Evolutionary conservation across 192 early-diverging fungal species (phyloP).

Genomic region (Podila horticola): DNA sequence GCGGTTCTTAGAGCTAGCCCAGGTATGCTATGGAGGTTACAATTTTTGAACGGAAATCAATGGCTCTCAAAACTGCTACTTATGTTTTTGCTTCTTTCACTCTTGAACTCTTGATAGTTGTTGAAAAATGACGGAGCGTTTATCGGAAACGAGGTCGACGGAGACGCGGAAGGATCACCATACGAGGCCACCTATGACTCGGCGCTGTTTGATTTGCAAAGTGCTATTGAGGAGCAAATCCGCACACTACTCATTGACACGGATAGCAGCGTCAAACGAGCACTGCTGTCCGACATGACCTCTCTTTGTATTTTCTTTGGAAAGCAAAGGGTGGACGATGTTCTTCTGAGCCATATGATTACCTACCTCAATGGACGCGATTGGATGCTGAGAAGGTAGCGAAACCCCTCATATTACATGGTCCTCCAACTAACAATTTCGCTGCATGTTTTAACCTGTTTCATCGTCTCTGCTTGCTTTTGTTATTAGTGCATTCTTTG

Average conservation of each 20-base stretch:
- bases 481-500: conserved; percentile 85
- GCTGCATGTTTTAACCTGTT: neutral
- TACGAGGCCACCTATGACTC: conserved; percentile 78
- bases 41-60: too few relatives aligned
- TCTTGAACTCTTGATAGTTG: conserved; percentile 22
- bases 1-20: conserved; percentile 77
- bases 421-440: too few relatives aligned
- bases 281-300: conserved; percentile 84
- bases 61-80: too few relatives aligned
- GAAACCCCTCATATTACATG: neutral
- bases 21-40: conserved; percentile 50
- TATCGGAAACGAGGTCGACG: conserved; percentile 52
- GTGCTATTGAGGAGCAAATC: conserved; percentile 84
- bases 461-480: neutral
- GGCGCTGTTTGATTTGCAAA: conserved; percentile 77
- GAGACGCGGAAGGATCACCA: conserved; percentile 47
- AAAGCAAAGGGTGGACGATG: conserved; percentile 81
- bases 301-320: conserved; percentile 88
- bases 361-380: conserved; percentile 97
- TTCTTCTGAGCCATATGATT: conserved; percentile 91
- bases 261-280: conserved; percentile 84
- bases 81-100: neutral
- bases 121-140: conserved; percentile 60
- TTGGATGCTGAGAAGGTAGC: conserved; percentile 89
- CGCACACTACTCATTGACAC: conserved; percentile 83